Base-by-base conservation (phyloP, 2,329 filamentous ascomycete species). In the Chaetoscypha palmicola region DNA sequence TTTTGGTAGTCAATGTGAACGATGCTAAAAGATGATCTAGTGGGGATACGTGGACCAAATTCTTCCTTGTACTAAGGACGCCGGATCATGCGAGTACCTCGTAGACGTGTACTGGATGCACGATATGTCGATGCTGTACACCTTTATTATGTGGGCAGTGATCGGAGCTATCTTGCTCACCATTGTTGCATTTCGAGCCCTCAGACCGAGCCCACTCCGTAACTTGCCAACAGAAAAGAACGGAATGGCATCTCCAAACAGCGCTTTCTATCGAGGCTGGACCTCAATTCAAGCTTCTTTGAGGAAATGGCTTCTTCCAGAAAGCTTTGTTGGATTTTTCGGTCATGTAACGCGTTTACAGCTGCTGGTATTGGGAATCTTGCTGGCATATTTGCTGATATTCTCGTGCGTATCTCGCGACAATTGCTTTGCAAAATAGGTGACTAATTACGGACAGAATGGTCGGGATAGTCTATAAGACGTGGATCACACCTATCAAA, bases 401-500 rank as follows among this genome's bases (percentile, higher is more conserved):
- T 86, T 81, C 66, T 76, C 73, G 60, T 84, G 39, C 48, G 56
- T 51, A 3, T 51, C n/a, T n/a, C n/a, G n/a, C n/a, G n/a, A n/a
- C n/a, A n/a, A n/a, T n/a, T n/a, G n/a, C n/a, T n/a, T n/a, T n/a
- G n/a, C n/a, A n/a, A n/a, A n/a, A n/a, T n/a, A n/a, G n/a, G n/a
- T n/a, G n/a, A n/a, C n/a, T n/a, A n/a, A n/a, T n/a, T n/a, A n/a
- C n/a, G n/a, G n/a, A 43, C 30, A 65, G 65, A 3, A 62, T 88
- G 38, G 71, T 81, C 10, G 83, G 82, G 23, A 81, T 87, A 46
- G 64, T 70, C 7, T 88, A 86, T 64, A 70, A 73, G 32, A 81
- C 64, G 9, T 88, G 83, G 83, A 61, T 83, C 7, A 86, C 82
- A 0, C 84, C 84, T 0, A 73, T 86, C 40, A 77, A 77, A 58